Conservation (phyloP, 306 rosid species). For the Malus asiatica region DNA sequence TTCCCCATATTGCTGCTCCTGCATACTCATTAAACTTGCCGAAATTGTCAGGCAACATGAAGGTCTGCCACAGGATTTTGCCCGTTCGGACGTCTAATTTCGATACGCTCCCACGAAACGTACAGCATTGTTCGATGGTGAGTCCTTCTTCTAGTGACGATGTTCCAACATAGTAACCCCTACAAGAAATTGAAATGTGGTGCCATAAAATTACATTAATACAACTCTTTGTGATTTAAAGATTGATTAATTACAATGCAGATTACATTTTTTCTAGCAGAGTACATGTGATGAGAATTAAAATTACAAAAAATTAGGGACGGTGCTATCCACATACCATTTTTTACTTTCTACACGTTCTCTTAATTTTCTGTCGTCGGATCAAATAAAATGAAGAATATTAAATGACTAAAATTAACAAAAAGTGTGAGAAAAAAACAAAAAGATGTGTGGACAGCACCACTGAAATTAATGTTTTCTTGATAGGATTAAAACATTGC, state of each 20-base stretch:
- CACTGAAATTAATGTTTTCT: background rate
- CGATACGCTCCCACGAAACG: slow-evolving; percentile 46
- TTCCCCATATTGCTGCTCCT: slow-evolving; percentile 69
- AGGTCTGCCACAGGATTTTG: slow-evolving; percentile 47
- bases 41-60: slow-evolving; percentile 44
- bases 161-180: slow-evolving; percentile 31
- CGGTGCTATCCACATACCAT: no score
- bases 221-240: no score
- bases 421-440: no score
- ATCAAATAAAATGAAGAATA: no score
- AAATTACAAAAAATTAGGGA: background rate
- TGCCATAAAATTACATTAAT: background rate
- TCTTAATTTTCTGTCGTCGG: no score
- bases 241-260: no score
- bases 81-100: slow-evolving; percentile 34
- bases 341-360: no score
- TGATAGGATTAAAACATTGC: background rate
- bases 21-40: slow-evolving; percentile 31
- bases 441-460: no score
- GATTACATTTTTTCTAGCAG: no score
- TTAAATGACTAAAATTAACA: no score
- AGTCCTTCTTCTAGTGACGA: slow-evolving; percentile 37
- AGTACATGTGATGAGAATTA: no score
- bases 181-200: background rate
- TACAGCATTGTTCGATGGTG: slow-evolving; percentile 33